phyloP scores from a whole-genome alignment of 768 basidiomycete genomes.

The Antrodiella citrinella region DNA sequence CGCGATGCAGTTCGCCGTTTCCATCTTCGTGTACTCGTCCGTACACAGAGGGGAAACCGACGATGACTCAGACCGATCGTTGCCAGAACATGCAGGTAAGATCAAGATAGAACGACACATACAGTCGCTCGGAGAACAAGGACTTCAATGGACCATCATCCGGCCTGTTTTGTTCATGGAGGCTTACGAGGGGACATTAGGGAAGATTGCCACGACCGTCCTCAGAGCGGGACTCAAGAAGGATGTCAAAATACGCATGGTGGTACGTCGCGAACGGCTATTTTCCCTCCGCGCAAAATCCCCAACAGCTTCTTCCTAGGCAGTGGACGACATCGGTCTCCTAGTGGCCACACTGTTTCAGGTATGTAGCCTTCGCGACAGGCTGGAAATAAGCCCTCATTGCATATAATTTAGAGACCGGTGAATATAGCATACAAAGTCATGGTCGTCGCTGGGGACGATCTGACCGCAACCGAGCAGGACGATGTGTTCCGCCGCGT shows the following conservation, averaged over 20 bases:
- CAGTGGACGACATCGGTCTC: constrained; percentile 12
- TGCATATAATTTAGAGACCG: constrained; percentile 1
- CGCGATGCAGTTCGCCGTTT: constrained; percentile 28
- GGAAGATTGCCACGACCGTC: constrained; percentile 27
- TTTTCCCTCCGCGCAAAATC: not conserved
- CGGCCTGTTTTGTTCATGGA: constrained; percentile 39
- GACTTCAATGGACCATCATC: constrained; percentile 31
- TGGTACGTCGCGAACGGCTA: constrained; percentile 21
- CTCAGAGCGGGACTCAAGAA: constrained; percentile 27
- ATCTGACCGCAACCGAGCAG: constrained; percentile 7
- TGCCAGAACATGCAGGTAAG: constrained; percentile 26
- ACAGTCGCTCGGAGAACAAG: constrained; percentile 21
- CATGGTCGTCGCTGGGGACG: constrained; percentile 7
- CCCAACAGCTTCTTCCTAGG: constrained; percentile 1
- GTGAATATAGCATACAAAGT: constrained; percentile 1
- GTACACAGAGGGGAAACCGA: constrained; percentile 30
- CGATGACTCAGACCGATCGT: constrained; percentile 22
- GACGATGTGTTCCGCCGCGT: constrained; percentile 3
- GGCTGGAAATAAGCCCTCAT: not conserved
- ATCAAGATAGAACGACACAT: constrained; percentile 31
- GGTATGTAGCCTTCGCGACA: not conserved
- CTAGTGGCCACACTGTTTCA: constrained; percentile 7
- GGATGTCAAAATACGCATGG: constrained; percentile 24
- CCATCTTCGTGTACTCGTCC: constrained; percentile 29
- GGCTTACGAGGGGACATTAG: constrained; percentile 32